Evolutionary conservation across 306 rosid genomes (phyloP), one percentile per base, ranked within the genome.

Genomic region (Medicago arabica): DNA sequence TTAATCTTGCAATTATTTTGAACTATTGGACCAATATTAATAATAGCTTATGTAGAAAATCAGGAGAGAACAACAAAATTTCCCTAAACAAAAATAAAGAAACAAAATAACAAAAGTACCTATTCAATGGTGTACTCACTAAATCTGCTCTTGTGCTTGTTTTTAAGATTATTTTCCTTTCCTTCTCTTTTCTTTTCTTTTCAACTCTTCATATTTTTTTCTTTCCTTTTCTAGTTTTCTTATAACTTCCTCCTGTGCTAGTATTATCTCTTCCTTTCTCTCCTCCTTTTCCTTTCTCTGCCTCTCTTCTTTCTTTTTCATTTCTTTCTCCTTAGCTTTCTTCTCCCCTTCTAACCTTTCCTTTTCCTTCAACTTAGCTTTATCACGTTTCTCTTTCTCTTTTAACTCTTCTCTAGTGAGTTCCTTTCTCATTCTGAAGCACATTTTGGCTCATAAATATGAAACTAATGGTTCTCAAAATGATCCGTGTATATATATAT

Each of bases 401-500:
- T 78, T 85, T 47, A 74, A 25, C 51, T 85, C 96, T 47, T 85
- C 79, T 75, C 66, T 82, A 1, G 73, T 84, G 17, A 78, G 66
- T 47, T 87, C 81, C 81, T 77, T 84, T 28, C 69, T 53, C 61
- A 84, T 50, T 73, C 47, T 82, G 83, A 88, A 85, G 60, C 90
- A 88, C 91, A 87, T 88, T 17, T 69, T 73, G 57, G 38, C 21
- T 1, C 6, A 1, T 36, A 55, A 40, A 51, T 31, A 3, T 67
- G 38, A 36, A 34, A 55, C 69, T 31, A 17, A 39, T 13, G 9
- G 15, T 15, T 25, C 44, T 47, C 63, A 59, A 46, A 31, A 44
- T 21, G 18, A 44, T 9, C 38, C 17, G 3, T 31, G 1, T 31
- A 40, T 9, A 13, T 46, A 46, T 46, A 46, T 21, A n/a, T n/a